Percentiles rank a stretch among this genome's conserved stretches.
These are phyloP conservation scores for Fagopyrum esculentum DNA, from an alignment of 148 eudicot species.

Conservation along the genomic window DNA sequence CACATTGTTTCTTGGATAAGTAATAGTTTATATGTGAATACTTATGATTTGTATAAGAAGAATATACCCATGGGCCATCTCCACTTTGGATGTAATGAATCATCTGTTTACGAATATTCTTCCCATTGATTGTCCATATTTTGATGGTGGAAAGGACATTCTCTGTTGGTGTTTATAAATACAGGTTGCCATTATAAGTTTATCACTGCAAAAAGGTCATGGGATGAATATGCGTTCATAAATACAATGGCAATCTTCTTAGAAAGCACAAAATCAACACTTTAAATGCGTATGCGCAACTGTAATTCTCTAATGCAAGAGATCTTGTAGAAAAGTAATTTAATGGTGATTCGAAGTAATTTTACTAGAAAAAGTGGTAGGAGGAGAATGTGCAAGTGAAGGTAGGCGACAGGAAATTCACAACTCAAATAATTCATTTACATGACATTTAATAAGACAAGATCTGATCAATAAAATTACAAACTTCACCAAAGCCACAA, in stretches of 20 bases:
- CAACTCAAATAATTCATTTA: constrained; percentile 10
- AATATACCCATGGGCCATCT: background rate
- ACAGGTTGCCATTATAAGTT: no score
- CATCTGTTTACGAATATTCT: background rate
- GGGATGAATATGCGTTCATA: no score
- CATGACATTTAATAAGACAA: constrained; percentile 6
- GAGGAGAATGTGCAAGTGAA: background rate
- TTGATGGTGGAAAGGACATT: background rate
- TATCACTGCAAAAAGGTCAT: no score
- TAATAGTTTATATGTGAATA: constrained; percentile 1
- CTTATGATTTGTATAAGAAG: background rate
- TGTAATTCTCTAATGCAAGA: no score
- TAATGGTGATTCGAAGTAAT: no score
- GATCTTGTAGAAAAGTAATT: no score
- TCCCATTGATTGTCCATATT: background rate
- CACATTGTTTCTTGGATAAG: background rate
- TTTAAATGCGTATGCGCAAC: no score
- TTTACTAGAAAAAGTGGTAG: no score
- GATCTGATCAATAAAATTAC: constrained; percentile 12
- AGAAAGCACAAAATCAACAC: no score
- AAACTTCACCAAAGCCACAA: constrained; percentile 10
- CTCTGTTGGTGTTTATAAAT: no score
- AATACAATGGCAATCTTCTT: no score
- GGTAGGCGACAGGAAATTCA: background rate
- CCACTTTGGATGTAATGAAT: background rate